Evolutionary conservation across 2,329 filamentous ascomycete genomes (phyloP).

Genomic region (Neocatenulostroma microsporum): DNA sequence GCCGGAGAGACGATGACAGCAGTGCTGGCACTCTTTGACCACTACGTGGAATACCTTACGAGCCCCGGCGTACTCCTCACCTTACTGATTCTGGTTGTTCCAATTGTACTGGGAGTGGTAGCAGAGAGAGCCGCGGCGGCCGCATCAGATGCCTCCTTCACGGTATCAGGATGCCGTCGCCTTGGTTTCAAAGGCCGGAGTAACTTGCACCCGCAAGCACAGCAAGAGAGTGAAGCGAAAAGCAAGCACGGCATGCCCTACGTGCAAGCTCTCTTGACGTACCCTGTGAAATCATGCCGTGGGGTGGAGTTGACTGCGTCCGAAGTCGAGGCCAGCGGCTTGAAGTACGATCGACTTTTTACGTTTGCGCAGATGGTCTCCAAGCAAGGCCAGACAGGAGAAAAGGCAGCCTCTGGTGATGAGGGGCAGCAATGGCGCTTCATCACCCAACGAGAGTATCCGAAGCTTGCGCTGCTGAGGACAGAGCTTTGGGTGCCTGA

Average conservation of each 20-base stretch:
- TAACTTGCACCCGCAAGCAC: constrained; percentile 18
- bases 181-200: constrained; percentile 17
- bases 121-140: constrained; percentile 5
- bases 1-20: constrained; percentile 9
- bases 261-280: constrained; percentile 66
- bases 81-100: constrained; percentile 14
- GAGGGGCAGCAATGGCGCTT: constrained; percentile 56
- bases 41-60: constrained; percentile 19
- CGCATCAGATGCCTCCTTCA: constrained; percentile 10
- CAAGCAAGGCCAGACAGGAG: constrained; percentile 30
- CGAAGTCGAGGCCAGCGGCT: constrained; percentile 57
- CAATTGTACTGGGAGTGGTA: constrained; percentile 9
- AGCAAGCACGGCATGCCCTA: constrained; percentile 31
- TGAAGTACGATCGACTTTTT: constrained; percentile 76
- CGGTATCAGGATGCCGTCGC: constrained; percentile 18
- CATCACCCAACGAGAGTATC: constrained; percentile 61
- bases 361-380: constrained; percentile 61
- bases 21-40: constrained; percentile 12
- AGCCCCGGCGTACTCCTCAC: constrained; percentile 13
- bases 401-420: constrained; percentile 24
- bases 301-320: constrained; percentile 64
- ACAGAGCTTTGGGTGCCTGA: constrained; percentile 64
- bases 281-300: constrained; percentile 75
- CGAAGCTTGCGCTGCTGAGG: constrained; percentile 62
- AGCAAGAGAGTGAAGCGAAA: constrained; percentile 7